phyloP scores from a whole-genome alignment of 2,329 filamentous ascomycete genomes.

The Aspergillus persii region DNA sequence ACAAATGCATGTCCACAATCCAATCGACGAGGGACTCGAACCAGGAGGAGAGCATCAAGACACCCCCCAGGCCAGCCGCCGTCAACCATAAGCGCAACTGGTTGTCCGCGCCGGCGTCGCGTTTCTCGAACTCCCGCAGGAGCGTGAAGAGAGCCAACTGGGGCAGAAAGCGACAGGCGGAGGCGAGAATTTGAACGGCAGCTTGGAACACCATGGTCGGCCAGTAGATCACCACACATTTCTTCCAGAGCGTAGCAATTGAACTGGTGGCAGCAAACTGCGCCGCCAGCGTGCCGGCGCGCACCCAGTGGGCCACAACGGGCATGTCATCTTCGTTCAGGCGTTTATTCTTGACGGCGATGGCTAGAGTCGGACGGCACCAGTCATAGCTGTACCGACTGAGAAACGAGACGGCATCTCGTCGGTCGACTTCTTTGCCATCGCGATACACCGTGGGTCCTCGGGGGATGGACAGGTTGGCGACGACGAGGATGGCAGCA shows the following conservation, averaged over 20 bases:
- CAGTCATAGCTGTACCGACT: conserved; percentile 64
- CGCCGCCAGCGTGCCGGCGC: conserved; percentile 44
- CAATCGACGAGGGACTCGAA: conserved; percentile 51
- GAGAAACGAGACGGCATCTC: conserved; percentile 60
- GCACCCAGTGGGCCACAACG: conserved; percentile 54
- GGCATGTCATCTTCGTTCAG: conserved; percentile 64
- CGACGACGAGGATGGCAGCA: not conserved
- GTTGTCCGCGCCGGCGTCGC: conserved; percentile 47
- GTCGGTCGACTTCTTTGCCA: conserved; percentile 58
- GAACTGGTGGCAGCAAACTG: conserved; percentile 2
- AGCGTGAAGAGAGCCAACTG: conserved; percentile 66
- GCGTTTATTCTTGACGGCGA: conserved; percentile 58
- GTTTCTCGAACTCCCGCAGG: conserved; percentile 62
- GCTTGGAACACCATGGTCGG: conserved; percentile 57
- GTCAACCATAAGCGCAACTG: conserved; percentile 57
- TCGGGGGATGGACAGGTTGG: conserved; percentile 1
- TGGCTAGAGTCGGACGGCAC: conserved; percentile 53
- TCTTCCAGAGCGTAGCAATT: conserved; percentile 52
- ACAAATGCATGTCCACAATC: conserved; percentile 10
- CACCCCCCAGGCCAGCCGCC: conserved; percentile 56
- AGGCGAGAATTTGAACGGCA: conserved; percentile 52
- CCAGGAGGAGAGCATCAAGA: conserved; percentile 55
- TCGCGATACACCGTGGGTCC: conserved; percentile 63
- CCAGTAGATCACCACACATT: conserved; percentile 59
- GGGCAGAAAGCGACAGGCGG: conserved; percentile 63